Percentiles rank a stretch among this genome's conserved stretches.
Conservation (phyloP, 257 asterid species). For the Solanum sejunctum region DNA sequence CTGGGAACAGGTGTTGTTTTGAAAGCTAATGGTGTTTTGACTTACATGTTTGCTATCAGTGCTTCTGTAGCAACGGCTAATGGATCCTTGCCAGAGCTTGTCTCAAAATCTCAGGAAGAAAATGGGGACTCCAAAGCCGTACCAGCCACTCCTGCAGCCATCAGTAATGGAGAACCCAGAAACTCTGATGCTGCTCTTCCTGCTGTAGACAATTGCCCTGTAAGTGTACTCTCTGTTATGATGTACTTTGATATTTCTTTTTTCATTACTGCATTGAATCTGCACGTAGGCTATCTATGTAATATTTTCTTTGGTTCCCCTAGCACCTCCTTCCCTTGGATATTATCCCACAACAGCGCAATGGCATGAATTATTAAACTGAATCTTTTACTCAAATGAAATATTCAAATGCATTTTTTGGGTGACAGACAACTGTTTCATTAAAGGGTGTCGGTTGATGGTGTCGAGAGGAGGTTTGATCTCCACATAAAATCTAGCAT, state of each 20-base stretch:
- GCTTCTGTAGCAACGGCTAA: conserved; percentile 35
- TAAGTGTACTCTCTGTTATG: not conserved
- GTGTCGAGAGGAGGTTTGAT: not conserved
- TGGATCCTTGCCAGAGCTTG: conserved; percentile 34
- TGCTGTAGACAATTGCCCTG: conserved; percentile 29
- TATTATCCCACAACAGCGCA: not conserved
- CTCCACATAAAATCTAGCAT: not conserved
- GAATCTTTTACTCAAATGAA: not conserved
- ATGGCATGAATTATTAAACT: not conserved
- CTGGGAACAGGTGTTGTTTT: not conserved
- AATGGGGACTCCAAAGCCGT: conserved; percentile 20
- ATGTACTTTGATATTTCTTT: not conserved
- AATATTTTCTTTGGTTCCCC: not conserved
- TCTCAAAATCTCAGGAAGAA: conserved; percentile 21
- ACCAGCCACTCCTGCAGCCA: conserved; percentile 14
- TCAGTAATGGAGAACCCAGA: conserved; percentile 13
- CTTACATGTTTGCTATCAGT: conserved; percentile 24
- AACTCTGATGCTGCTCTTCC: conserved; percentile 39
- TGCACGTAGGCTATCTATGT: not conserved
- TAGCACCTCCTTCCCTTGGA: not conserved
- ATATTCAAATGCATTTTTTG: not conserved
- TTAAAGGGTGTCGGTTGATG: not conserved
- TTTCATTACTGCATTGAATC: not conserved
- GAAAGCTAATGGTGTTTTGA: not conserved
- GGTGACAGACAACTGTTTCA: not conserved